Evolutionary conservation across 2,329 filamentous ascomycete species (phyloP).

Genomic region (Beauveria scarabaeidicola): DNA sequence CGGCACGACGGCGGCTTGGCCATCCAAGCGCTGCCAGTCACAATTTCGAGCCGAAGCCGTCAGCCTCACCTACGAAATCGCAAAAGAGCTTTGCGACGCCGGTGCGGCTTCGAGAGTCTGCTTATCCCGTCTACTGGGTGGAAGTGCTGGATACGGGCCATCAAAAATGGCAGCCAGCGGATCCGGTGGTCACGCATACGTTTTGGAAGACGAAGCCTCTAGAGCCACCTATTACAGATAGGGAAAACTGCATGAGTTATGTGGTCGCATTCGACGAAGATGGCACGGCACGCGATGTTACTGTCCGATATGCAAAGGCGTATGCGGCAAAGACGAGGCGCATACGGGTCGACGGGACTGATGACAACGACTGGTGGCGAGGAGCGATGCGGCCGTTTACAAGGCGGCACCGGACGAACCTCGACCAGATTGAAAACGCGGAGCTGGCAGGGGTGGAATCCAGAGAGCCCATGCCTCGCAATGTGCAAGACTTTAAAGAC

Average conservation of each 20-base stretch:
- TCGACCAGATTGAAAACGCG: conserved; percentile 77
- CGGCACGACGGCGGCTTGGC: conserved; percentile 40
- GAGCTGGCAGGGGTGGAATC: conserved; percentile 65
- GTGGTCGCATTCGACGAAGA: conserved; percentile 80
- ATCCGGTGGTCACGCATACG: conserved; percentile 70
- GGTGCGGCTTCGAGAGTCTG: conserved; percentile 56
- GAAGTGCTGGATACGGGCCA: conserved; percentile 79
- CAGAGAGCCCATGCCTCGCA: conserved; percentile 76
- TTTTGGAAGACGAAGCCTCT: conserved; percentile 68
- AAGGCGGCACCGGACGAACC: conserved; percentile 39
- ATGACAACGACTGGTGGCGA: conserved; percentile 45
- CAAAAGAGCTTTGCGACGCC: conserved; percentile 4
- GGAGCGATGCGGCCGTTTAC: conserved; percentile 42
- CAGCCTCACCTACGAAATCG: conserved; percentile 25
- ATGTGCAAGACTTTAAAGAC: conserved; percentile 78
- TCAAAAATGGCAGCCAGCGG: conserved; percentile 86
- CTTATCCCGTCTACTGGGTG: conserved; percentile 86
- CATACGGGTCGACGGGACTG: conserved; percentile 59
- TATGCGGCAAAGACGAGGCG: conserved; percentile 87
- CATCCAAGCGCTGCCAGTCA: conserved; percentile 48
- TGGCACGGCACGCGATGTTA: conserved; percentile 73
- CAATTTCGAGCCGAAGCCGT: conserved; percentile 35
- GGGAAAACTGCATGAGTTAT: conserved; percentile 70
- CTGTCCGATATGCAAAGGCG: conserved; percentile 74
- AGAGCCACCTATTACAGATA: conserved; percentile 74